phyloP scores from a whole-genome alignment of 768 basidiomycete species.

The Pseudohyphozyma bogoriensis region DNA sequence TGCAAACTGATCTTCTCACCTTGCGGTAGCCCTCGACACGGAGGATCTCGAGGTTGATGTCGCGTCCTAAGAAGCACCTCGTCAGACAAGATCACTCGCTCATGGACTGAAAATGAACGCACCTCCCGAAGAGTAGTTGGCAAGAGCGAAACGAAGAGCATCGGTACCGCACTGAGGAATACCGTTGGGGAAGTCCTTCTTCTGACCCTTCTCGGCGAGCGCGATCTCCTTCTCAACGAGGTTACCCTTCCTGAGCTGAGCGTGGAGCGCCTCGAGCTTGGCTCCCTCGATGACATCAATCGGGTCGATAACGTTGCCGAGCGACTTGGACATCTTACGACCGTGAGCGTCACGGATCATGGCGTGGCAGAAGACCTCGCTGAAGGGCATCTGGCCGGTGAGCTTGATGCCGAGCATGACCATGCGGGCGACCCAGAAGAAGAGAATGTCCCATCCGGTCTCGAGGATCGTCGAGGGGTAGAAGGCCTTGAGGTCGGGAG shows the following conservation, averaged over 20 bases:
- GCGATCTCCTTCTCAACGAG: constrained; percentile 82
- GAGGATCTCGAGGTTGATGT: constrained; percentile 92
- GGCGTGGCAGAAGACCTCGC: constrained; percentile 91
- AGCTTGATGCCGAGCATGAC: constrained; percentile 80
- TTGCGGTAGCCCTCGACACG: constrained; percentile 97
- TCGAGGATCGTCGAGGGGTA: constrained; percentile 87
- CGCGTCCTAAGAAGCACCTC: constrained; percentile 53
- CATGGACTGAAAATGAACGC: constrained; percentile 24
- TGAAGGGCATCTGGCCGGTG: constrained; percentile 84
- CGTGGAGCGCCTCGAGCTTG: constrained; percentile 64
- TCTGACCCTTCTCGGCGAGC: constrained; percentile 88
- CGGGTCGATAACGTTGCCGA: constrained; percentile 96
- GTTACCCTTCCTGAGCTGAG: constrained; percentile 81
- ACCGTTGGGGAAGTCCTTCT: constrained; percentile 97
- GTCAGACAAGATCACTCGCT: neutral
- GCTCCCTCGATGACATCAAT: constrained; percentile 86
- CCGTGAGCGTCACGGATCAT: constrained; percentile 99
- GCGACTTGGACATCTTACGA: constrained; percentile 95
- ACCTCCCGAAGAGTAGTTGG: constrained; percentile 88
- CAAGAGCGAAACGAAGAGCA: constrained; percentile 86
- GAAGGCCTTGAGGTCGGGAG: constrained; percentile 63
- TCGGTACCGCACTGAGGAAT: constrained; percentile 98
- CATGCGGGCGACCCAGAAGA: constrained; percentile 99
- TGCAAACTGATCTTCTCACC: constrained; percentile 5
- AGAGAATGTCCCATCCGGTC: constrained; percentile 99